Evolutionary conservation across 208 protist species (phyloP), one percentile per base, ranked within the genome.

Genomic region (Zelonia costaricensis): DNA sequence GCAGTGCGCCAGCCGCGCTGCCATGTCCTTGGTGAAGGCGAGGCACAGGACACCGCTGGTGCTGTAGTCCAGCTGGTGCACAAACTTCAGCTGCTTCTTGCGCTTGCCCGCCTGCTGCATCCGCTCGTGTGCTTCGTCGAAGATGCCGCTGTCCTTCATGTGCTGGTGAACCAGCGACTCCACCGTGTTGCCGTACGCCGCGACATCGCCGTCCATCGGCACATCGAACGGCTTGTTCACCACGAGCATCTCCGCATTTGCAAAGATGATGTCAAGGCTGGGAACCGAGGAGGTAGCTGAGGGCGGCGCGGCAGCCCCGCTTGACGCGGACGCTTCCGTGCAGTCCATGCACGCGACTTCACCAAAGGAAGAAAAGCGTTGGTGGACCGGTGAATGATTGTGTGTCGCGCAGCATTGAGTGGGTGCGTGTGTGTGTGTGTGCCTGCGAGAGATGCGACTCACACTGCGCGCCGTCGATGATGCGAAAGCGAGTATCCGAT

Each of bases 11-110:
- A 95, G 75, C 1, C 76, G 62, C 4, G 87, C 78, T 3, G 89
- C 85, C 77, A 83, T 92, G 22, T 76, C 66, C 64, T 86, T 93
- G 3, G 74, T 91, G 33, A 96, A 94, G 6, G 88, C 91, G 3
- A 97, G 46, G 46, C 90, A 95, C 45, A 97, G 54, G 33, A 97
- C 80, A 13, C 93, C 93, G 60, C 83, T 93, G 25, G 93, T 97
- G 7, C 85, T 78, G 47, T 80, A 93, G 61, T 97, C 93, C n/a
- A 97, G 70, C 57, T 95, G 91, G 44, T 97, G 93, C 16, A 95
- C 82, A 70, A 97, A 95, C 71, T 93, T 93, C 15, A 96, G 58
- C 62, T 77, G 74, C 61, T 88, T 82, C 35, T 64, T 73, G 4
- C 63, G 69, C 22, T 69, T 75, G n/a, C 61, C 55, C 27, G 55